Evolutionary conservation across 441 rosid species (phyloP), one percentile per base, ranked within the genome.

Genomic region (Euphorbia corollata): DNA sequence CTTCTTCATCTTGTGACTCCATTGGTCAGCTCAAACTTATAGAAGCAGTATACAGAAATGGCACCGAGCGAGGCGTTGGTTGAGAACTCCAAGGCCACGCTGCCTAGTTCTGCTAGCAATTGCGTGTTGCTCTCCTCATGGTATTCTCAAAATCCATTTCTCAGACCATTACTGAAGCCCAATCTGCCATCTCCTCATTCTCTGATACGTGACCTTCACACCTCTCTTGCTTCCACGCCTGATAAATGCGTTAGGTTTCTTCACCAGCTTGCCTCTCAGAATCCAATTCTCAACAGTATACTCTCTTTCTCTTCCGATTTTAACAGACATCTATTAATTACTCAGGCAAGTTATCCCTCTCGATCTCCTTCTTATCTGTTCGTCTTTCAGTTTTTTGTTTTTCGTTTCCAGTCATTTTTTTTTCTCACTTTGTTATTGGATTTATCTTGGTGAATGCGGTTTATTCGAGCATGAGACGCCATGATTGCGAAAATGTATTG

Each of bases 241-340:
- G 77, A 82, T 61, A 70, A 78, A 61, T 78, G 78, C 60, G 13
- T 73, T 45, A 77, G 73, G 2, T 72, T 78, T 58, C 32, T 86
- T 30, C 79, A 78, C 38, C 65, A 70, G 0, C 51, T 89, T 5
- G 85, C 82, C n/a, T 80, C 83, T 55, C 75, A 57, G 61, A 87
- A 77, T 73, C 88, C 88, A 3, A n/a, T 86, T 12, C 63, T 82
- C 70, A 76, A 77, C 61, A 81, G 78, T 59, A 60, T 80, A n/a
- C 59, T 76, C 63, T 76, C 79, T 45, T 68, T 84, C 48, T 80
- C 85, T 27, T 75, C 85, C 24, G 80, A 78, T 63, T 79, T 86
- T 66, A 79, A 67, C n/a, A 45, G 70, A 59, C 68, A 86, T 53
- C 79, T 84, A 71, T 1, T 4, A 27, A 70, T 77, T 68, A 67